These are phyloP conservation scores for Astragalus glycyphyllos DNA, from an alignment of 306 rosid genomes.

Conservation along the genomic window DNA sequence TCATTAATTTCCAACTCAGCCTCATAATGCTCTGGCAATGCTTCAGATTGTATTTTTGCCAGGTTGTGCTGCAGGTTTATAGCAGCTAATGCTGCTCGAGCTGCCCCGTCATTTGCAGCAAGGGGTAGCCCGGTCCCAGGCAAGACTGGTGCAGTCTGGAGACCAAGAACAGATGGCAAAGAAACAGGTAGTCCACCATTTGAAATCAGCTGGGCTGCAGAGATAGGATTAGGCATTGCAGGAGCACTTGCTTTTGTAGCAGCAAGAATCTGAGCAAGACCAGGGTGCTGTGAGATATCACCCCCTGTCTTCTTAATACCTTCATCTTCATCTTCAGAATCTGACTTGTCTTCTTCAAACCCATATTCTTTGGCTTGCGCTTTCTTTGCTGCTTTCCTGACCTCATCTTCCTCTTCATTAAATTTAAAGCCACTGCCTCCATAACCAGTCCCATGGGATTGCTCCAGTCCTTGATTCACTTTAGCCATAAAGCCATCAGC, in stretches of 20 bases:
- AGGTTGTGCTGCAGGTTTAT: conserved; percentile 88
- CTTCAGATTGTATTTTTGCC: conserved; percentile 83
- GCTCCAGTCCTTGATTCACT: conserved; percentile 88
- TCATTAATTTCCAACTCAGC: conserved; percentile 95
- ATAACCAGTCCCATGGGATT: conserved; percentile 94
- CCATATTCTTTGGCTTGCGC: conserved; percentile 98
- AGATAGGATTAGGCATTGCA: conserved; percentile 57
- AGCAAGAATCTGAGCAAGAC: conserved; percentile 78
- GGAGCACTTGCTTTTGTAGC: conserved; percentile 68
- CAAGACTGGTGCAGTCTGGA: conserved; percentile 56
- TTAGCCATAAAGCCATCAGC: conserved; percentile 78
- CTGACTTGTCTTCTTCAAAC: conserved; percentile 94
- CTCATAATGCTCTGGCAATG: conserved; percentile 91
- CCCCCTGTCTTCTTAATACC: conserved; percentile 88
- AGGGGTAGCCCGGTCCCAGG: conserved; percentile 68
- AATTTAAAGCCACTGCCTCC: conserved; percentile 98
- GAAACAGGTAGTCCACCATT: conserved; percentile 70
- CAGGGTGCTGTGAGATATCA: conserved; percentile 84
- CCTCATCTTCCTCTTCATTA: conserved; percentile 97
- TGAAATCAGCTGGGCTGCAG: conserved; percentile 66
- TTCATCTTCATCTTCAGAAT: conserved; percentile 94
- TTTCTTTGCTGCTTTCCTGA: conserved; percentile 94
- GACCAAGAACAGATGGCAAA: conserved; percentile 69
- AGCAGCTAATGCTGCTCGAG: conserved; percentile 89
- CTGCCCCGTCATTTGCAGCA: conserved; percentile 68